Evolutionary conservation across 148 eudicot genomes (phyloP), one percentile per base, ranked within the genome.

Genomic region (Polygonum maritimum): DNA sequence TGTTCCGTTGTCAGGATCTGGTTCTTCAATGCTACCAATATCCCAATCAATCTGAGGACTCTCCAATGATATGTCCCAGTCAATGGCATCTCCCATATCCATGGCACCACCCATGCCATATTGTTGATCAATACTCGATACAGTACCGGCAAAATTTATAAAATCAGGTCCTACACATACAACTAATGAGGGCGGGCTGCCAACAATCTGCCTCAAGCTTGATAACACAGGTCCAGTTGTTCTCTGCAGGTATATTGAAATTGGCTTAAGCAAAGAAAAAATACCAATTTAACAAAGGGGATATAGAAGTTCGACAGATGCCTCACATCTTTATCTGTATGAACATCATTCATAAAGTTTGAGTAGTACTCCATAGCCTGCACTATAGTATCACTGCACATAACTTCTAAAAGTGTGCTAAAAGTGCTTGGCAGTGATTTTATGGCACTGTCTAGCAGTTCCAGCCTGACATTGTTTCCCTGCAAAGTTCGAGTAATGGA

Each of bases 41-140:
- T 92, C 98, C 98, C 98, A 94, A 81, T 94, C 98, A 82, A 94
- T 94, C 89, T 90, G 93, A 80, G 97, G 79, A 84, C 90, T 88
- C 67, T 92, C 97, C 71, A 88, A 44, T 22, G 96, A 85, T 74
- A 94, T 89, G 88, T 94, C 97, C 98, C 98, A 92, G 80, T 94
- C 96, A 81, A 94, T 94, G 77, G 71, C 79, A 52, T 84, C 92
- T 39, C 80, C 82, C 67, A 71, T 77, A 14, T 73, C 84, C 75
- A 80, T 74, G 73, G 79, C 83, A 62, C 81, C 87, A 69, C 81
- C 48, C 69, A 44, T 60, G 69, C 76, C 79, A 48, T 79, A 60
- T 18, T 83, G 83, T 77, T 86, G 91, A 79, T 78, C 44, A 45
- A 72, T 62, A 78, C 76, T 40, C 36, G 82, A 76, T 60, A 76